These are phyloP conservation scores for Agaricus subrufescens DNA, from an alignment of 768 basidiomycete species.

Conservation along the genomic window DNA sequence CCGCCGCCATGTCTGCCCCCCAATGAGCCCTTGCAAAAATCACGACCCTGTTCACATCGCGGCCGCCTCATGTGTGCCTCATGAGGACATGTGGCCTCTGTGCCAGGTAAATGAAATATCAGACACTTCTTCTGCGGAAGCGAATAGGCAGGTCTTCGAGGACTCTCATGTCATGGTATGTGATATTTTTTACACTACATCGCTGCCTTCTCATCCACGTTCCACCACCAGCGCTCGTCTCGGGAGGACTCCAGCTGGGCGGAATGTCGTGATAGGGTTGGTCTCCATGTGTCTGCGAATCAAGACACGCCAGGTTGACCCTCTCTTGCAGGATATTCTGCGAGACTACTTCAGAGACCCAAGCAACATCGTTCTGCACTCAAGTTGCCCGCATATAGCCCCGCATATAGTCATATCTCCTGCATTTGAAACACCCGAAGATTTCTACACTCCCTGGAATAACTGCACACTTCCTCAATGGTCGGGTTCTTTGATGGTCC, in stretches of 20 bases:
- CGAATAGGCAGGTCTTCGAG: constrained; percentile 7
- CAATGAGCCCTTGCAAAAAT: neutral
- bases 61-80: constrained; percentile 13
- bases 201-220: neutral
- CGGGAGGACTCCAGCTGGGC: neutral
- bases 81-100: constrained; percentile 10
- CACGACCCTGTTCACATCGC: constrained; percentile 4
- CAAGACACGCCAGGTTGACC: neutral
- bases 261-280: constrained; percentile 8
- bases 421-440: constrained; percentile 31
- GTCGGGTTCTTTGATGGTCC: constrained; percentile 28
- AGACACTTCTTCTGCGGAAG: neutral
- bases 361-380: constrained; percentile 41
- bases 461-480: constrained; percentile 35
- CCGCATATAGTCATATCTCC: constrained; percentile 56
- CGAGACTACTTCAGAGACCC: constrained; percentile 19
- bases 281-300: constrained; percentile 4
- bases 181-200: neutral
- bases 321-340: constrained; percentile 22
- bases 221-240: neutral
- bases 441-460: constrained; percentile 25
- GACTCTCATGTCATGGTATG: constrained; percentile 17
- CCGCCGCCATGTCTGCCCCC: constrained; percentile 2
- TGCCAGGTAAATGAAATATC: constrained; percentile 8
- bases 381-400: constrained; percentile 28